These are phyloP conservation scores for Hypoxylon cercidicola DNA, from an alignment of 495 filamentous ascomycete genomes.

Conservation along the genomic window DNA sequence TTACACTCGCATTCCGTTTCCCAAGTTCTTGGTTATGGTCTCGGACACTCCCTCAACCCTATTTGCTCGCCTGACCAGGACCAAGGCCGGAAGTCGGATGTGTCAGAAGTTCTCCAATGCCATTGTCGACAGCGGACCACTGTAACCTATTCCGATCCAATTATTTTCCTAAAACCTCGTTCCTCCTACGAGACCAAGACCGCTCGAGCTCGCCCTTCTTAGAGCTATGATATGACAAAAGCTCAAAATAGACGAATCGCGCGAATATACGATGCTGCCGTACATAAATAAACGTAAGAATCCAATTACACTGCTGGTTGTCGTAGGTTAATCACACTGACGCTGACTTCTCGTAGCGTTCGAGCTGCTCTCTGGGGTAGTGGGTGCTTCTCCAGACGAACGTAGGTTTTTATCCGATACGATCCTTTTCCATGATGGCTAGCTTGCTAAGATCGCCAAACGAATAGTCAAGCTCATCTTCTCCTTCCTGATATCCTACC, in stretches of 20 bases:
- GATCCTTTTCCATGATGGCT: constrained; percentile 18
- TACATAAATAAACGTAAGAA: constrained; percentile 82
- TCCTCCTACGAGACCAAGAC: background rate
- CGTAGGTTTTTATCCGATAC: constrained; percentile 60
- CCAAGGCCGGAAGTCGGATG: background rate
- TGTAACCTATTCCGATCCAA: constrained; percentile 12
- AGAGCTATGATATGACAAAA: constrained; percentile 38
- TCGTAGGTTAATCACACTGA: constrained; percentile 2
- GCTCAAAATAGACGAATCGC: constrained; percentile 18
- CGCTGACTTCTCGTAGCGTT: constrained; percentile 47
- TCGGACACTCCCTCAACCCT: constrained; percentile 2
- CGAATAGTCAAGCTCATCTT: constrained; percentile 87
- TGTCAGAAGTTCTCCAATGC: background rate
- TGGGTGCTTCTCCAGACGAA: constrained; percentile 88
- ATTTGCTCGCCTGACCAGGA: constrained; percentile 1
- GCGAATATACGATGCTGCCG: constrained; percentile 74
- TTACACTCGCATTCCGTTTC: background rate
- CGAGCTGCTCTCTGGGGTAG: constrained; percentile 75
- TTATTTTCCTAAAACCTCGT: background rate
- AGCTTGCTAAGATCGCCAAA: constrained; percentile 22
- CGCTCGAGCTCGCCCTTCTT: constrained; percentile 11
- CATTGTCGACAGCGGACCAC: background rate
- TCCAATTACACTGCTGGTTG: constrained; percentile 12
- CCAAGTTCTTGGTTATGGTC: constrained; percentile 15
- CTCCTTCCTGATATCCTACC: constrained; percentile 93